Conservation (phyloP, 768 basidiomycete genomes). For the Leucocoprinus sp. region DNA sequence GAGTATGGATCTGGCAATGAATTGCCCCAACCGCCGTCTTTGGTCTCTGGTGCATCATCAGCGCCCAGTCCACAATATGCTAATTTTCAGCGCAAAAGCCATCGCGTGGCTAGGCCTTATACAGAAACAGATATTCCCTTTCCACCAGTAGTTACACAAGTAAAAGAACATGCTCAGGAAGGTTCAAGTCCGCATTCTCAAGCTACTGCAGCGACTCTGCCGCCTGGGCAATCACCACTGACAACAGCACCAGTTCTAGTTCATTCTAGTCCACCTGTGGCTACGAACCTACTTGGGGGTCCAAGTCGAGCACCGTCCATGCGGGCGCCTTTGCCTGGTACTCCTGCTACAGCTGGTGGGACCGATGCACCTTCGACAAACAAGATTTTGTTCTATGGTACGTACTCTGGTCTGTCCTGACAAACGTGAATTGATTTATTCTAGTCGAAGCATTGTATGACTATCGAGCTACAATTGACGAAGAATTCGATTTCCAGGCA, state of each 20-base stretch:
- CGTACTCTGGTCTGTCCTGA: constrained; percentile 16
- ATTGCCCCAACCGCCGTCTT: constrained; percentile 73
- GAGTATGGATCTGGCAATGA: constrained; percentile 80
- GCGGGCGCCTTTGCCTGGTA: neutral
- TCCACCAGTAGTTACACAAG: neutral
- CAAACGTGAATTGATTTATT: constrained; percentile 4
- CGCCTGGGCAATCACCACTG: neutral
- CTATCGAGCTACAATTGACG: constrained; percentile 75
- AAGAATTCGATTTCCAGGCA: constrained; percentile 93
- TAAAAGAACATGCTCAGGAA: neutral
- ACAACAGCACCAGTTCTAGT: neutral
- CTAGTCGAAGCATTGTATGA: constrained; percentile 86
- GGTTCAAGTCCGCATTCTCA: neutral
- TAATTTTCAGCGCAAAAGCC: constrained; percentile 24
- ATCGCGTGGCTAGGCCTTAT: constrained; percentile 16
- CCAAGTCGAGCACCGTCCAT: neutral
- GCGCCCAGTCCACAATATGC: constrained; percentile 20
- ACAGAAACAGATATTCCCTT: constrained; percentile 1
- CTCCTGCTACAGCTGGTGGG: constrained; percentile 1
- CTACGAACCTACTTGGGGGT: neutral
- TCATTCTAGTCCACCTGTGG: neutral
- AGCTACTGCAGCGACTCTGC: neutral
- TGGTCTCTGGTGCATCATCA: constrained; percentile 41
- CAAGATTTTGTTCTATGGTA: constrained; percentile 81
- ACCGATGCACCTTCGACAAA: neutral